Conservation (phyloP, 2,329 filamentous ascomycete genomes). For the Phyllosticta citrichinensis region DNA sequence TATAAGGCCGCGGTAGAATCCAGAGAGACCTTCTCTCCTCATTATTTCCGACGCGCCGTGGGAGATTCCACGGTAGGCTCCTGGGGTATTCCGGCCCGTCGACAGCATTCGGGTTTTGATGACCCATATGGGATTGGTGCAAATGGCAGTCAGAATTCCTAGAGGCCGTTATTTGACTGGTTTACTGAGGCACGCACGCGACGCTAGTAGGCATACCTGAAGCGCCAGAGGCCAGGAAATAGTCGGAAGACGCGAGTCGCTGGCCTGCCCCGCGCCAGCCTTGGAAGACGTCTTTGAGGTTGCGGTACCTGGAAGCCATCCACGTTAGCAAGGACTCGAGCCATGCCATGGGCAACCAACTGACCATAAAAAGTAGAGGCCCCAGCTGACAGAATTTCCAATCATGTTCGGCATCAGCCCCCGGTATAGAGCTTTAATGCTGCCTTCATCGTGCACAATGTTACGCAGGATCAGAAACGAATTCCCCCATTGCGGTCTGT, state of each 20-base stretch:
- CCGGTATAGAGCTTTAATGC: conserved; percentile 66
- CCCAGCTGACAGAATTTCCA: conserved; percentile 86
- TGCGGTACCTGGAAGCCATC: conserved; percentile 38
- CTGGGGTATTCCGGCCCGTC: conserved; percentile 60
- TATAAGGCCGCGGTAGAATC: conserved; percentile 80
- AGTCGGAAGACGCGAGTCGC: conserved; percentile 55
- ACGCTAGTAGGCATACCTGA: conserved; percentile 35
- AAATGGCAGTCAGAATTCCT: conserved; percentile 65
- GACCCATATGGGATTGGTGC: conserved; percentile 96
- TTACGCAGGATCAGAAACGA: conserved; percentile 43
- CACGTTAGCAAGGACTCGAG: neutral
- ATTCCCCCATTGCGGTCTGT: conserved; percentile 31
- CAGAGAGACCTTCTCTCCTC: conserved; percentile 59
- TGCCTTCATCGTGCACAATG: conserved; percentile 46
- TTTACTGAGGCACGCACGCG: too few relatives aligned
- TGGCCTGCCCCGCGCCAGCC: conserved; percentile 28
- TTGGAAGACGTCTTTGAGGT: conserved; percentile 47
- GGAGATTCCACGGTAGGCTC: conserved; percentile 72
- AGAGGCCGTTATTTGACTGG: conserved; percentile 16
- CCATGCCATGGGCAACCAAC: neutral
- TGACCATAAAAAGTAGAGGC: conserved; percentile 71
- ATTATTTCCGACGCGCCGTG: conserved; percentile 60
- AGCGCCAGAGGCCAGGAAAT: conserved; percentile 64
- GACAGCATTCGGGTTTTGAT: conserved; percentile 96
- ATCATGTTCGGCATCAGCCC: conserved; percentile 83